These are phyloP conservation scores for Penicillium aurantiogriseum DNA, from an alignment of 2,329 filamentous ascomycete species.

Conservation along the genomic window DNA sequence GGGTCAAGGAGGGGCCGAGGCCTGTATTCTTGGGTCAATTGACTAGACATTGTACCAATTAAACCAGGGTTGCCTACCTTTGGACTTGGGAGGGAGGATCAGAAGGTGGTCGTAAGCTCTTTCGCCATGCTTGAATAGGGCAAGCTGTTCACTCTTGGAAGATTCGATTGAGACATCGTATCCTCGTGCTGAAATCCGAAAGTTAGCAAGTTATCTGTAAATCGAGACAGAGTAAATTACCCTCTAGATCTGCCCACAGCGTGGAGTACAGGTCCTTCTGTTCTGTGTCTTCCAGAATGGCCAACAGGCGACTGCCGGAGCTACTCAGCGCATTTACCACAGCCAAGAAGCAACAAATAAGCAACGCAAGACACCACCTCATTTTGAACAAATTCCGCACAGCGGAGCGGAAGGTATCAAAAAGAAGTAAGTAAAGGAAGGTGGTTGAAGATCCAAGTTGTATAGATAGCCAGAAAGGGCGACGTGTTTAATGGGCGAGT, in stretches of 20 bases:
- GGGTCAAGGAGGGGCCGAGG: slow-evolving; percentile 83
- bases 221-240: slow-evolving; percentile 28
- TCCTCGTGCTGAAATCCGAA: slow-evolving; percentile 64
- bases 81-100: slow-evolving; percentile 83
- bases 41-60: slow-evolving; percentile 2
- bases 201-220: slow-evolving; percentile 4
- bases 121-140: slow-evolving; percentile 82
- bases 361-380: slow-evolving; percentile 71
- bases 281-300: slow-evolving; percentile 76
- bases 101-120: slow-evolving; percentile 87
- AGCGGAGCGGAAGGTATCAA: slow-evolving; percentile 29
- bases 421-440: slow-evolving; percentile 17
- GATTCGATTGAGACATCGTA: slow-evolving; percentile 79
- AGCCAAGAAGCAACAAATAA: slow-evolving; percentile 61
- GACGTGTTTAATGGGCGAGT: slow-evolving; percentile 44
- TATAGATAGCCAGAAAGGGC: slow-evolving; percentile 36
- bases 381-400: slow-evolving; percentile 54
- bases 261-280: slow-evolving; percentile 81
- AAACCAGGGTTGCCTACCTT: slow-evolving; percentile 58
- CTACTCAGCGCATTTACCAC: slow-evolving; percentile 69
- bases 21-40: slow-evolving; percentile 52
- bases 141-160: slow-evolving; percentile 73
- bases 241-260: slow-evolving; percentile 58
- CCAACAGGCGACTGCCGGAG: slow-evolving; percentile 75
- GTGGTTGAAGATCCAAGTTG: slow-evolving; percentile 18